Conservation (phyloP, 257 asterid genomes). For the Scutellaria minor region DNA sequence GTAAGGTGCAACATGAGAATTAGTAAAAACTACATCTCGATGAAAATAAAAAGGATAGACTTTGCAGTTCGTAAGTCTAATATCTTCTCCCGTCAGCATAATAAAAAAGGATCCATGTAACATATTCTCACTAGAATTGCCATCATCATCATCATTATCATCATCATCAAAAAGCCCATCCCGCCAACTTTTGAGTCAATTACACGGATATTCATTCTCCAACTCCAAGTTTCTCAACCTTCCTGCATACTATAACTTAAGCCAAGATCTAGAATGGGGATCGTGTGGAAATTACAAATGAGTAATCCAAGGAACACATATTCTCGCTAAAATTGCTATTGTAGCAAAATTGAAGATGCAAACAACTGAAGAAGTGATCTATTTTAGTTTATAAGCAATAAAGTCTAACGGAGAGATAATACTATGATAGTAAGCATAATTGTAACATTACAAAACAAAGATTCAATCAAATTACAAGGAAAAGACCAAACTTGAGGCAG, state of each 20-base stretch:
- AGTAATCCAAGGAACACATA: neutral
- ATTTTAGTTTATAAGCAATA: neutral
- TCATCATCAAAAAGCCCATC: neutral
- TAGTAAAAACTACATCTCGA: neutral
- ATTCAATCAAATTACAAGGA: slow-evolving; percentile 1
- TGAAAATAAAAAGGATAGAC: neutral
- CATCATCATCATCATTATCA: slow-evolving; percentile 10
- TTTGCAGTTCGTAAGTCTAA: neutral
- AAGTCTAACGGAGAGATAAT: slow-evolving; percentile 8
- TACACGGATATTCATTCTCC: neutral
- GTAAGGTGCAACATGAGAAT: neutral
- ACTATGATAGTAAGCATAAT: too few relatives aligned
- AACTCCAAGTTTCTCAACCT: neutral
- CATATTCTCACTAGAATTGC: neutral
- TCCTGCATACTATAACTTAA: neutral
- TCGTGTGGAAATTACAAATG: neutral
- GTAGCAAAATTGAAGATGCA: neutral
- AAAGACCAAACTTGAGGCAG: neutral
- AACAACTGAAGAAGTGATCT: neutral
- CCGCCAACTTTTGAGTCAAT: neutral
- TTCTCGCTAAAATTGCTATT: slow-evolving; percentile 12
- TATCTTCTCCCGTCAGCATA: neutral
- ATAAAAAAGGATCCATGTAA: neutral
- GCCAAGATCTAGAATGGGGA: neutral
- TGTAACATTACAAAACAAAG: neutral